A percentile compares a stretch with the other conserved stretches of the same genome.
Evolutionary conservation across 2,329 filamentous ascomycete genomes (phyloP).

Genomic region (Colletotrichum chrysophilum): DNA sequence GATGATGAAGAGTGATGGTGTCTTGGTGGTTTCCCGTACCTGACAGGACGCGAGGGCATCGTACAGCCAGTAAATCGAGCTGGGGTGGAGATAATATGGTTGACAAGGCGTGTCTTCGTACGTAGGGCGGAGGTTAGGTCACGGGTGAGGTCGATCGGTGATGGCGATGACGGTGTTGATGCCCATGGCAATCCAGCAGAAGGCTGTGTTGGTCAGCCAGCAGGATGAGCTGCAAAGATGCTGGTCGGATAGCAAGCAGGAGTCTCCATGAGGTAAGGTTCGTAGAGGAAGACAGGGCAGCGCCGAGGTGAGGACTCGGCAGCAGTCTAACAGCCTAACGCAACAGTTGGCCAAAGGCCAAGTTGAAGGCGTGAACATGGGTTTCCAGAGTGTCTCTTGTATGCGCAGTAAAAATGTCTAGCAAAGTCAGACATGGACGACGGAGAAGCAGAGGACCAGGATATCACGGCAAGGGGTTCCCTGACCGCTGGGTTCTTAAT

Average conservation of each 20-base stretch:
- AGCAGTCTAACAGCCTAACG: not conserved
- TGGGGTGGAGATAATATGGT: not conserved
- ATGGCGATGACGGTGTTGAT: not conserved
- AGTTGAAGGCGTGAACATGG: not conserved
- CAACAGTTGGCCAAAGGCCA: not conserved
- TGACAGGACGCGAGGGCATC: not conserved
- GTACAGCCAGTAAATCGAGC: not conserved
- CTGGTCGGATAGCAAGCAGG: not conserved
- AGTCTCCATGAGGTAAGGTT: not conserved
- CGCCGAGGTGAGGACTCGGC: not conserved
- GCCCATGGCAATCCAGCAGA: not conserved
- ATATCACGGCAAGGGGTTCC: not conserved
- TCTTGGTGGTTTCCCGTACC: not conserved
- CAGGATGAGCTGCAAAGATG: not conserved
- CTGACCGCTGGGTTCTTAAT: constrained; percentile 4
- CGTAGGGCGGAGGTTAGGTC: not conserved
- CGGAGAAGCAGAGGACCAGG: not conserved
- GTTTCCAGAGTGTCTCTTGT: not conserved
- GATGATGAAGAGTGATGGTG: not conserved
- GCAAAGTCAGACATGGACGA: constrained; percentile 1
- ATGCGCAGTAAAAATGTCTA: not conserved
- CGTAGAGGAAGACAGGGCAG: not conserved
- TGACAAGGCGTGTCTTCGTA: not conserved
- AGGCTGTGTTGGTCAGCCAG: not conserved
- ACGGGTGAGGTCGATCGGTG: not conserved